Evolutionary conservation across 257 asterid species (phyloP).

Genomic region (Nicotiana obtusifolia): DNA sequence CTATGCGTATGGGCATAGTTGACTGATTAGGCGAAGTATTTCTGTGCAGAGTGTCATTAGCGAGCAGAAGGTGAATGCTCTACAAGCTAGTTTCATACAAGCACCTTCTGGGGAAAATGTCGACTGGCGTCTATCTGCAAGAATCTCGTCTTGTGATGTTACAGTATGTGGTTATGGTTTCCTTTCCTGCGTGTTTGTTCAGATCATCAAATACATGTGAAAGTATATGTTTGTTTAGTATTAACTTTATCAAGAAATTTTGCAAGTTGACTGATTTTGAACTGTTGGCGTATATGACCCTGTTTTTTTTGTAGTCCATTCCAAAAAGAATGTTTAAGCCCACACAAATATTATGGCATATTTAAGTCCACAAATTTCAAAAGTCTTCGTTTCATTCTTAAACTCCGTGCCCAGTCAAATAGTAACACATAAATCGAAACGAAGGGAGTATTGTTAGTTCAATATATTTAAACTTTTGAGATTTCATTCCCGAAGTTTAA

Average conservation of each 20-base stretch:
- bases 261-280: neutral
- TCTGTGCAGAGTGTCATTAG: constrained; percentile 84
- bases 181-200: neutral
- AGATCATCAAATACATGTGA: neutral
- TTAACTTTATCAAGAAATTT: neutral
- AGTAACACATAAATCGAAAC: too few species aligned
- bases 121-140: constrained; percentile 96
- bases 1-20: neutral
- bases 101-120: constrained; percentile 89
- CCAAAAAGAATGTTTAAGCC: too few species aligned
- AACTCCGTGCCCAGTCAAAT: too few species aligned
- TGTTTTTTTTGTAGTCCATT: too few species aligned
- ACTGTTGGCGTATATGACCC: neutral
- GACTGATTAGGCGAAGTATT: constrained; percentile 17
- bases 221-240: neutral
- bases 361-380: too few species aligned
- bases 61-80: constrained; percentile 88
- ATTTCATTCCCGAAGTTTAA: neutral
- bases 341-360: too few species aligned
- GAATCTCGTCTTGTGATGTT: constrained; percentile 93
- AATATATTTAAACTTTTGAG: neutral
- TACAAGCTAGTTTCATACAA: constrained; percentile 87
- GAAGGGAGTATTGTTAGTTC: neutral
- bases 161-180: constrained; percentile 47
- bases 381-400: too few species aligned